phyloP scores from a whole-genome alignment of 1,284 basidiomycete genomes.

The Puccinia sorghi region DNA sequence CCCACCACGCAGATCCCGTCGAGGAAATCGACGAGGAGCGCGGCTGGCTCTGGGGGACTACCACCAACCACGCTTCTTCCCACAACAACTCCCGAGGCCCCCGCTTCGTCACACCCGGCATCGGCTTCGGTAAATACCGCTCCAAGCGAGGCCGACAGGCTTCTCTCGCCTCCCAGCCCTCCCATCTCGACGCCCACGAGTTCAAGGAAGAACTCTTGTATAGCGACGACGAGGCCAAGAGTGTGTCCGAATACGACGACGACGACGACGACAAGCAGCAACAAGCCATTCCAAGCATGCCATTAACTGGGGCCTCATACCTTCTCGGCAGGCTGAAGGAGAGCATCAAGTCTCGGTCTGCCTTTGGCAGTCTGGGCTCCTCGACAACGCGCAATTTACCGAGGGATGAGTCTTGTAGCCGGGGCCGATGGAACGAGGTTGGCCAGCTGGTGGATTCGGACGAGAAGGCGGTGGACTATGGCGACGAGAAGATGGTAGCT shows the following conservation, averaged over 20 bases:
- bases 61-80: no score
- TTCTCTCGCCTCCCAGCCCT: no score
- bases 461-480: background rate
- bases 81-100: background rate
- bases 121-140: slow-evolving; percentile 16
- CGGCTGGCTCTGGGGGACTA: slow-evolving; percentile 30
- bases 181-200: background rate
- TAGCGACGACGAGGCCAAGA: background rate
- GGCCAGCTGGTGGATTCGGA: background rate
- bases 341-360: background rate
- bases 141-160: slow-evolving; percentile 1
- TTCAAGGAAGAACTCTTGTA: slow-evolving; percentile 14
- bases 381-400: background rate
- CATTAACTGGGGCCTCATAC: background rate
- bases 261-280: background rate
- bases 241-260: background rate
- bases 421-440: slow-evolving; percentile 18
- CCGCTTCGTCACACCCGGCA: slow-evolving; percentile 5
- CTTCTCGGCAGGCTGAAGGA: slow-evolving; percentile 4
- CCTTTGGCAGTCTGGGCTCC: background rate
- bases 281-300: background rate
- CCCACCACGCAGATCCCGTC: background rate
- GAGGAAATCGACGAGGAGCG: slow-evolving; percentile 30
- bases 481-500: no score
- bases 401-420: background rate